Evolutionary conservation across 208 protist genomes (phyloP), one percentile per base, ranked within the genome.

Genomic region (Acanthamoeba triangularis): DNA sequence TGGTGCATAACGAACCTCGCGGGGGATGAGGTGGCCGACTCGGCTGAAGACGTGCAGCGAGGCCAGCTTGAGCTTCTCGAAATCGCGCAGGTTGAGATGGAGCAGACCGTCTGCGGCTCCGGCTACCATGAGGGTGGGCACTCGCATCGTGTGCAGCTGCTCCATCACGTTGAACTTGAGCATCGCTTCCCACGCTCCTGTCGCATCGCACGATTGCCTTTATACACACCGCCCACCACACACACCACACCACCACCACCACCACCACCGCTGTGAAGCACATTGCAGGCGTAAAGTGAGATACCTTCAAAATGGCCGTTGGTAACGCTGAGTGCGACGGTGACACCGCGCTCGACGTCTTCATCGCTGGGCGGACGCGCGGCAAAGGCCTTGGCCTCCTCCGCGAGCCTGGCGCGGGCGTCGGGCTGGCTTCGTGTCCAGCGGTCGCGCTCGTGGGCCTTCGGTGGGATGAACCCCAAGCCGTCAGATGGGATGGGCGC

Each of bases 101-200:
- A 85, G 18, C 37, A 85, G 76, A 13, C 44, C 44, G 44, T 85
- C 76, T 1, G 76, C 76, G 16, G 44, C 44, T 10, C 76, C 76
- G 20, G 76, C 76, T 7, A 85, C 76, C 37, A 85, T 59, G 37
- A 85, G 76, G 44, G 44, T 56, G n/a, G 76, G 76, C 23, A 85
- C 76, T 1, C 47, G 37, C 18, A 85, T 49, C 30, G 35, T 56
- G 76, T 85, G 76, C 10, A 85, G 35, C 25, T 23, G 23, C 14
- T 85, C 76, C 25, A 13, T 41, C 13, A 85, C 76, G 44, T 85
- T 85, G n/a, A 85, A 85, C 44, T 30, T 85, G 76, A 85, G 13
- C 76, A 85, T 85, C 16, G 76, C 76, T 18, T 85, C 76, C 76
- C 76, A 85, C 13, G 76, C 76, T 52, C 74, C 74, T 82, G 41